Evolutionary conservation across 2,329 filamentous ascomycete species (phyloP).

Genomic region (Myotisia sp.): DNA sequence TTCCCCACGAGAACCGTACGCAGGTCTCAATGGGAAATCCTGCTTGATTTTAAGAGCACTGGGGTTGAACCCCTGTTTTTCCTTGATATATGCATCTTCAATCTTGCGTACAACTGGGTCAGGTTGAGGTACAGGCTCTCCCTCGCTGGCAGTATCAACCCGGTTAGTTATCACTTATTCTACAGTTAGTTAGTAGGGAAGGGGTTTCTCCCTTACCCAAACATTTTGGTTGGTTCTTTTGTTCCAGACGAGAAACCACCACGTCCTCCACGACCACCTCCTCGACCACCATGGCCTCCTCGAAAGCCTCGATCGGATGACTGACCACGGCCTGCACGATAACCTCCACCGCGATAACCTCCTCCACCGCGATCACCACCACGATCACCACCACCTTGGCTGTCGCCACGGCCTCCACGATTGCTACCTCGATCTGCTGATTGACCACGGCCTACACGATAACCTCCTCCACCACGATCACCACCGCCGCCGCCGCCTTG

Average conservation of each 20-base stretch:
- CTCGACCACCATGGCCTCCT: conserved; percentile 16
- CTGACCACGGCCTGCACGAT: conserved; percentile 15
- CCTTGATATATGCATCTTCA: conserved; percentile 18
- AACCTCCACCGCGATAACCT: conserved; percentile 12
- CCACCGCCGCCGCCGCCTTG: neutral
- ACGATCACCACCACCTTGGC: conserved; percentile 4
- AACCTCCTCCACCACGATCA: conserved; percentile 1
- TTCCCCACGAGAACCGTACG: conserved; percentile 23
- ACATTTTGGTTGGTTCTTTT: too few species aligned
- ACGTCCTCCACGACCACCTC: conserved; percentile 20
- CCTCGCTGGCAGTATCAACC: conserved; percentile 12
- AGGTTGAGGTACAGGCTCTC: conserved; percentile 11
- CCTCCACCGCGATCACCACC: conserved; percentile 13
- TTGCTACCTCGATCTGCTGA: conserved; percentile 3
- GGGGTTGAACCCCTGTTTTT: conserved; percentile 10
- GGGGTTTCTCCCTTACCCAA: neutral
- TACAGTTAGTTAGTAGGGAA: neutral
- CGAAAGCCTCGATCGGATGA: conserved; percentile 15
- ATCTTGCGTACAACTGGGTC: conserved; percentile 16
- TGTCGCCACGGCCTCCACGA: conserved; percentile 1
- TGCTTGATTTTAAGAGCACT: conserved; percentile 9
- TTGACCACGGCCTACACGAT: conserved; percentile 1
- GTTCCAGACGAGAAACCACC: conserved; percentile 11
- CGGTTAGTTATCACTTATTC: neutral
- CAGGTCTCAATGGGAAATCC: conserved; percentile 24